Conservation (phyloP, 2,329 filamentous ascomycete species). For the Microcyclospora pomicola region DNA sequence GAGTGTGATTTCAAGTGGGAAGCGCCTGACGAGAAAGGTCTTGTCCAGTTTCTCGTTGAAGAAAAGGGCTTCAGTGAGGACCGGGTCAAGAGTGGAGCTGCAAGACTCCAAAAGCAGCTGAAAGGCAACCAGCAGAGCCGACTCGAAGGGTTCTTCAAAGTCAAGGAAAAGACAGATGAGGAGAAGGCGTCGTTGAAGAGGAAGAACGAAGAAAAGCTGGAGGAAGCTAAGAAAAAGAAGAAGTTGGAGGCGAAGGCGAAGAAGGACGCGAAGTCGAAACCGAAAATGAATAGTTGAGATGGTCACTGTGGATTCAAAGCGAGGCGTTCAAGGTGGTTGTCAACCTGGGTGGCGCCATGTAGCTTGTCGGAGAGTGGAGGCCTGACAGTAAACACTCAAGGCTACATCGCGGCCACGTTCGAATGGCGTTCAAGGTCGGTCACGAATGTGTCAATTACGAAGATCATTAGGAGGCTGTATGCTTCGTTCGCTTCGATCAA, state of each 20-base stretch:
- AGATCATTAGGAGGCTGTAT: too few relatives aligned
- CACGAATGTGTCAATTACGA: too few relatives aligned
- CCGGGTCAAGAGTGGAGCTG: conserved; percentile 65
- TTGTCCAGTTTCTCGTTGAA: conserved; percentile 76
- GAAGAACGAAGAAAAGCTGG: conserved; percentile 83
- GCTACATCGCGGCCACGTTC: too few relatives aligned
- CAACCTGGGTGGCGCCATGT: too few relatives aligned
- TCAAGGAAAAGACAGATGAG: conserved; percentile 71
- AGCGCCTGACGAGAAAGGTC: conserved; percentile 74
- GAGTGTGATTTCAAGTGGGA: conserved; percentile 98
- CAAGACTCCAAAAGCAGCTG: conserved; percentile 73
- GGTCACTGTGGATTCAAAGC: neutral
- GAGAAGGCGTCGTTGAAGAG: conserved; percentile 78
- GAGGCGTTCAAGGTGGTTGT: too few relatives aligned
- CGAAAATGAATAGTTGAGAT: conserved; percentile 30
- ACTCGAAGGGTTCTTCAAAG: conserved; percentile 94
- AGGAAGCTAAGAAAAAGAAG: conserved; percentile 86
- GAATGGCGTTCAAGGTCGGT: too few relatives aligned
- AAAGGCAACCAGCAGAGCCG: conserved; percentile 84
- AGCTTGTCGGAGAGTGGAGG: too few relatives aligned
- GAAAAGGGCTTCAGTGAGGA: conserved; percentile 98
- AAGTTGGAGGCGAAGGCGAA: conserved; percentile 95
- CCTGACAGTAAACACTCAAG: too few relatives aligned
- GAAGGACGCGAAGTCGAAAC: conserved; percentile 78
- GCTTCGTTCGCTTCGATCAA: too few relatives aligned